Evolutionary conservation across 495 filamentous ascomycete species (phyloP).

Genomic region (Penicillium goetzii): DNA sequence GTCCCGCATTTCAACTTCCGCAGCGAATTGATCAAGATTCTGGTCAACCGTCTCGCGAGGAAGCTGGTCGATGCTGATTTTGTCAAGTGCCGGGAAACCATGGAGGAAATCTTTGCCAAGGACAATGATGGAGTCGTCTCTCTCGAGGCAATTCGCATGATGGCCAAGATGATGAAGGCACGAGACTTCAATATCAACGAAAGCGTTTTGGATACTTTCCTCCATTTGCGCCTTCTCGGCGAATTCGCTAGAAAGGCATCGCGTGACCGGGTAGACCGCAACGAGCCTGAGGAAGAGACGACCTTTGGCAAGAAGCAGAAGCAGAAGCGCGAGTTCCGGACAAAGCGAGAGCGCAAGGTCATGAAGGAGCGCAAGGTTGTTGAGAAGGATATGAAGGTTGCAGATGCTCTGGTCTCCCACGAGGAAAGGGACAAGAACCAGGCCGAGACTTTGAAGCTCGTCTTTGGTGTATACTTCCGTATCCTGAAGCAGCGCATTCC

Average conservation of each 20-base stretch:
- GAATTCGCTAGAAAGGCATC: constrained; percentile 87
- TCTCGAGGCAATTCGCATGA: constrained; percentile 79
- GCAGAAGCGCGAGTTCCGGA: constrained; percentile 73
- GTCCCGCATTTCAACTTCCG: constrained; percentile 98
- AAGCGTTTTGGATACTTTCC: constrained; percentile 84
- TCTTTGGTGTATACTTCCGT: constrained; percentile 92
- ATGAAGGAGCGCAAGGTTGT: constrained; percentile 81
- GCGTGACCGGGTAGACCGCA: constrained; percentile 66
- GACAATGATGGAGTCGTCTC: constrained; percentile 89
- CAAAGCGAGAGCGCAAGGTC: constrained; percentile 73
- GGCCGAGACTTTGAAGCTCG: constrained; percentile 90
- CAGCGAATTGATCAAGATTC: constrained; percentile 78
- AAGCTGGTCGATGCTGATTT: constrained; percentile 71
- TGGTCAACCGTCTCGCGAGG: constrained; percentile 78
- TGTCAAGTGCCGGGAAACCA: constrained; percentile 73
- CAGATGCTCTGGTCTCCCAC: constrained; percentile 85
- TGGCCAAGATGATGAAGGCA: constrained; percentile 93
- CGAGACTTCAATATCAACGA: constrained; percentile 80
- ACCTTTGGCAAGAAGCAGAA: constrained; percentile 65
- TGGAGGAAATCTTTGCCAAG: constrained; percentile 80
- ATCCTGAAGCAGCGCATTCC: constrained; percentile 79
- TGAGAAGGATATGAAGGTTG: constrained; percentile 91
- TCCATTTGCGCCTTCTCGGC: constrained; percentile 83
- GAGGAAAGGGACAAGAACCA: constrained; percentile 93
- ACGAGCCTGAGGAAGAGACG: constrained; percentile 43